Evolutionary conservation across 441 rosid species (phyloP).

Genomic region (Eutrema salsugineum): DNA sequence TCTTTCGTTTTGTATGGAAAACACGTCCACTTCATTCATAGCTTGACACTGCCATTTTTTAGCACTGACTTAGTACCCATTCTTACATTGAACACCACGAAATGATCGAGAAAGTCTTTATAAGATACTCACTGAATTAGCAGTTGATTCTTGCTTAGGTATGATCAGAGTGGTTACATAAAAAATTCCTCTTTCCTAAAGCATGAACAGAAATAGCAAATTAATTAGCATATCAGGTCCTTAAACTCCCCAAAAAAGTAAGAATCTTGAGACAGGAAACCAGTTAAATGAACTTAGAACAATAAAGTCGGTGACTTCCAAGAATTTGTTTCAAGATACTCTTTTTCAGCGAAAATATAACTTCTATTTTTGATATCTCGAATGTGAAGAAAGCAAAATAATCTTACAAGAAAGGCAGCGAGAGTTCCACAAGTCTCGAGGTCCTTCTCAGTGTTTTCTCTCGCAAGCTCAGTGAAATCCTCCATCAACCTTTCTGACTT

Average conservation of each 20-base stretch:
- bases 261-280: background rate
- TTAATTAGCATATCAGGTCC: background rate
- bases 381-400: background rate
- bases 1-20: conserved; percentile 70
- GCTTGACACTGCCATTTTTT: conserved; percentile 66
- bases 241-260: background rate
- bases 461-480: conserved; percentile 79
- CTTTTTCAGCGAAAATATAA: background rate
- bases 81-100: background rate
- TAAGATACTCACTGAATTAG: conserved; percentile 69
- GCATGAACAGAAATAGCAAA: background rate
- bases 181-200: conserved; percentile 68
- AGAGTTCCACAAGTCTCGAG: conserved; percentile 91
- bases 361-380: background rate
- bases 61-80: conserved; percentile 13
- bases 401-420: conserved; percentile 73
- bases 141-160: conserved; percentile 88
- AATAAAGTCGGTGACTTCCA: background rate
- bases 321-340: background rate
- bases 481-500: conserved; percentile 74
- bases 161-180: conserved; percentile 88
- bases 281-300: too few species aligned
- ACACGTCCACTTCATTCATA: conserved; percentile 73
- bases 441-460: conserved; percentile 80
- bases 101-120: conserved; percentile 12